Base-by-base conservation (phyloP, 345 rosid genomes). In the Gossypium longicalyx region DNA sequence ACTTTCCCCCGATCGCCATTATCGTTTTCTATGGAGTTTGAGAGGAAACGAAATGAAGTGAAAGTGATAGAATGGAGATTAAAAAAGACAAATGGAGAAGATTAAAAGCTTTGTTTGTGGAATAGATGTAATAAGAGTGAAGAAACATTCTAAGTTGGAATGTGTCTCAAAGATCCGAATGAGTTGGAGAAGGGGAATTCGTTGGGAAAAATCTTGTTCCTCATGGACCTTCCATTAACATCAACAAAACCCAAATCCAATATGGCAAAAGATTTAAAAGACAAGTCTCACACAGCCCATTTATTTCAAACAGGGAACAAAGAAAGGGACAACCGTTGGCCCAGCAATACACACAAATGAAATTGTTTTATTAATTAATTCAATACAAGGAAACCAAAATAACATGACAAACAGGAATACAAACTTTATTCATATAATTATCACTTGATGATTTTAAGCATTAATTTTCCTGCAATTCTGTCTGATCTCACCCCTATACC, bases 381-480 rank as follows among this genome's bases (percentile, higher is more conserved):
- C 41, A 34, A 34, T 4, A 34, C 41, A 34, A 34, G 41, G 41
- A 34, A 34, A 34, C 41, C 41, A 34, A 34, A 34, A 34, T 34
- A 56, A 56, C 17, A 15, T 3, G n/a, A 49, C 53, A 49, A 2
- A 49, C 41, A 34, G 41, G 20, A 9, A 67, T 56, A 16, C 47
- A 34, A 61, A 74, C 57, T 29, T 65, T 65, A 38, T 43, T 52
- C 38, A 52, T 7, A n/a, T 11, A 10, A 29, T 3, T 4, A 12
- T 25, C 15, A 60, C 12, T 45, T 25, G 5, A 7, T 13, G 25
- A 5, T 72, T n/a, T 74, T n/a, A 87, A 75, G 83, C 65, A 71
- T 92, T 92, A 23, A 94, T 70, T 82, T 79, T 87, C 86, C 98
- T 85, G 87, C 98, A 94, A 48, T 78, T 72, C 84, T 84, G 84